A percentile compares a stretch with the other conserved stretches of the same genome.
phyloP scores from a whole-genome alignment of 805 yeast genomes.

The Yarrowia osloensis region DNA sequence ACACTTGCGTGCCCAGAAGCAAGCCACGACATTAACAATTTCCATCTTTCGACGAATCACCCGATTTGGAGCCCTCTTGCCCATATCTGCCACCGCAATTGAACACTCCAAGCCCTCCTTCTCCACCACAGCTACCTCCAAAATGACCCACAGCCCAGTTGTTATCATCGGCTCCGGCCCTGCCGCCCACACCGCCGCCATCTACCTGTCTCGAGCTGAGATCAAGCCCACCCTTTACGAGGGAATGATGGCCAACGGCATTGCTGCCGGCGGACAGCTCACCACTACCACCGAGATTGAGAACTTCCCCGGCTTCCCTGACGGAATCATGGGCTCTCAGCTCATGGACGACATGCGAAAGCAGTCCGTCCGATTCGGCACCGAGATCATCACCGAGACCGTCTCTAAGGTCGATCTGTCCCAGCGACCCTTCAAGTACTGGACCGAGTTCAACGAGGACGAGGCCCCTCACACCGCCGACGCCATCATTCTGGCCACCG shows the following conservation, averaged over 20 bases:
- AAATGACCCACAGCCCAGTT: constrained; percentile 41
- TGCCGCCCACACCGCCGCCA: constrained; percentile 99
- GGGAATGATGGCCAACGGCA: constrained; percentile 95
- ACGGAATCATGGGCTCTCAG: constrained; percentile 81
- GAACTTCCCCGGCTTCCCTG: constrained; percentile 98
- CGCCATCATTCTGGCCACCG: constrained; percentile 91
- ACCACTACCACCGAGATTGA: constrained; percentile 99
- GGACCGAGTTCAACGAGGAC: constrained; percentile 96
- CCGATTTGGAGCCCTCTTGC: constrained; percentile 28
- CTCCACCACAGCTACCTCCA: constrained; percentile 7
- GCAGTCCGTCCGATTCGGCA: constrained; percentile 86
- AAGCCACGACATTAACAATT: constrained; percentile 11
- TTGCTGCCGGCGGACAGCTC: constrained; percentile 98
- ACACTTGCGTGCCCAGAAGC: constrained; percentile 24
- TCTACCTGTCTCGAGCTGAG: constrained; percentile 95
- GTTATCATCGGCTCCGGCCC: constrained; percentile 85
- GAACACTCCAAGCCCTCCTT: constrained; percentile 14
- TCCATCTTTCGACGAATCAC: constrained; percentile 20
- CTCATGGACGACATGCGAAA: constrained; percentile 93
- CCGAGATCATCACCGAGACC: constrained; percentile 93
- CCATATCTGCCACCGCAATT: constrained; percentile 26
- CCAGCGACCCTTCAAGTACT: constrained; percentile 87
- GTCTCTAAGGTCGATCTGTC: constrained; percentile 88
- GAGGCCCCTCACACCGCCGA: constrained; percentile 89
- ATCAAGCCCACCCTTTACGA: constrained; percentile 90